Conservation (phyloP, 371 early-diverging fungal genomes). For the Smittium culicis region DNA sequence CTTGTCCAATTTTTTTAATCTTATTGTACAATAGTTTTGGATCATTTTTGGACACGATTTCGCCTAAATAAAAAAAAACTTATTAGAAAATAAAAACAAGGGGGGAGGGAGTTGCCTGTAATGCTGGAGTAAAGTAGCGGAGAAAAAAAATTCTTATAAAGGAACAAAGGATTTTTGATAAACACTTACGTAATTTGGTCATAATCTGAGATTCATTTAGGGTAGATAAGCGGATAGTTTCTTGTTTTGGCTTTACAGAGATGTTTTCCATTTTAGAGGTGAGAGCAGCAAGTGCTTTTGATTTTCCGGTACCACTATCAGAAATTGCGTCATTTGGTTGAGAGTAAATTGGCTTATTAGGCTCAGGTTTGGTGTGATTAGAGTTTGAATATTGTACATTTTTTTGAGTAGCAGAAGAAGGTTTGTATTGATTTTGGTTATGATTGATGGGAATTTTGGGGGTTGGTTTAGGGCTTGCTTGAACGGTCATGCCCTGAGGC, state of each 20-base stretch:
- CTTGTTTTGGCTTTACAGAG: slow-evolving; percentile 29
- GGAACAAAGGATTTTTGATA: neutral
- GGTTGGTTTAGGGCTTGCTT: no score
- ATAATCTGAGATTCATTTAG: slow-evolving; percentile 84
- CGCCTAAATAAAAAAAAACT: slow-evolving; percentile 14
- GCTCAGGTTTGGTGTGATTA: no score
- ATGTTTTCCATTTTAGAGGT: slow-evolving; percentile 23
- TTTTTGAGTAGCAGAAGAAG: no score
- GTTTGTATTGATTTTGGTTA: no score
- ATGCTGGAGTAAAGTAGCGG: neutral
- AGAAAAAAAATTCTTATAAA: neutral
- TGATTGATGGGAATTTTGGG: no score
- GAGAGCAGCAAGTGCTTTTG: slow-evolving; percentile 33
- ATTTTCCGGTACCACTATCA: neutral
- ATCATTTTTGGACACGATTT: slow-evolving; percentile 71
- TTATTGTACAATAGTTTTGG: slow-evolving; percentile 73
- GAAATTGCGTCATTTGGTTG: neutral
- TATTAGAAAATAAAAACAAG: neutral
- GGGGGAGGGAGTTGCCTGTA: neutral
- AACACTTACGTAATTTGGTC: slow-evolving; percentile 44
- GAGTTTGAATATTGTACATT: no score
- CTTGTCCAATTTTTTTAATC: slow-evolving; percentile 90
- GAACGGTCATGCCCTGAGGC: no score
- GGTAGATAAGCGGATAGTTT: slow-evolving; percentile 61
- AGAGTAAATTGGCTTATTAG: neutral